Percentiles rank a stretch among this genome's conserved stretches.
These are phyloP conservation scores for Golubevia pallescens DNA, from an alignment of 1,284 basidiomycete species.

Conservation along the genomic window DNA sequence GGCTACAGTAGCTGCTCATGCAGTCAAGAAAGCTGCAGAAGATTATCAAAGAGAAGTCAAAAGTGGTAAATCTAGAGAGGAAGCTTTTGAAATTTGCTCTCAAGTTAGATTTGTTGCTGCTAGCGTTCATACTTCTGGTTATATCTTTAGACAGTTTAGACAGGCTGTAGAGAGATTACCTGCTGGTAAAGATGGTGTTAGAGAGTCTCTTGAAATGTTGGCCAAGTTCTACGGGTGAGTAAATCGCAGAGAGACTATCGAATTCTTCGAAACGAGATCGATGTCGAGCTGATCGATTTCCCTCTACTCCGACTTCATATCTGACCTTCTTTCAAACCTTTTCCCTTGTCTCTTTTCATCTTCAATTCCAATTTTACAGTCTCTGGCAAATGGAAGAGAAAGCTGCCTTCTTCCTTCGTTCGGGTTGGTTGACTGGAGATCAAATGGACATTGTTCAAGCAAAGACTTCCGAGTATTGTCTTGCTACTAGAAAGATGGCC, in stretches of 20 bases:
- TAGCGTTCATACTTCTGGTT: conserved; percentile 64
- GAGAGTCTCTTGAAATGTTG: conserved; percentile 43
- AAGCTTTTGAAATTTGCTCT: conserved; percentile 69
- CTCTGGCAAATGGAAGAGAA: conserved; percentile 71
- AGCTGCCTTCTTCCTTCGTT: conserved; percentile 68
- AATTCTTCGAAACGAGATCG: too few relatives aligned
- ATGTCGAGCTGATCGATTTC: too few relatives aligned
- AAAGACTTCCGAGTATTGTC: conserved; percentile 67
- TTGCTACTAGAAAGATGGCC: conserved; percentile 67
- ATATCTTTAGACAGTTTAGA: conserved; percentile 62
- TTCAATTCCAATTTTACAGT: conserved; percentile 66
- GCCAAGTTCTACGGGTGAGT: conserved; percentile 42
- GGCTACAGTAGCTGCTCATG: conserved; percentile 68
- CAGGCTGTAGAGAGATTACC: conserved; percentile 44
- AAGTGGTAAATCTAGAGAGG: conserved; percentile 67
- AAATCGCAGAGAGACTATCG: too few relatives aligned
- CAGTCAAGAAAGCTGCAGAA: conserved; percentile 69
- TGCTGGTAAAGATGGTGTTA: conserved; percentile 41
- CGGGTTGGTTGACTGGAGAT: conserved; percentile 66
- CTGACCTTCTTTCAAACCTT: too few relatives aligned
- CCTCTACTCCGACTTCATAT: too few relatives aligned
- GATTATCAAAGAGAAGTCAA: conserved; percentile 66
- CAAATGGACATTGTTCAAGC: conserved; percentile 67
- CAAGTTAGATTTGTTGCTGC: conserved; percentile 70
- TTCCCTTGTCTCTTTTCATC: too few relatives aligned